A percentile compares a stretch with the other conserved stretches of the same genome.
Conservation (phyloP, 305 asterid genomes). For the Fraxinus nigra region DNA sequence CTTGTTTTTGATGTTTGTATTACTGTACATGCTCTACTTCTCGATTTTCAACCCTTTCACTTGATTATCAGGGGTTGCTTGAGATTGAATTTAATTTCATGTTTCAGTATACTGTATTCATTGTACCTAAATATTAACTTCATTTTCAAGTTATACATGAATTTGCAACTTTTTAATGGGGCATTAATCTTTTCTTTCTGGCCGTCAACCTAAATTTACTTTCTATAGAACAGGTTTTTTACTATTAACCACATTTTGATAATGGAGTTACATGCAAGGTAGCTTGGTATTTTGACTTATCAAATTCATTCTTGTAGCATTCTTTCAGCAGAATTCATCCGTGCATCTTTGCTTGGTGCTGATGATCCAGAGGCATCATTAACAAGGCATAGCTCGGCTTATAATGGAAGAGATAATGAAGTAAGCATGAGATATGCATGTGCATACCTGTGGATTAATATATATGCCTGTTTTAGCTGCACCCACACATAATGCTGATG, state of each 20-base stretch:
- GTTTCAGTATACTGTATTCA: not conserved
- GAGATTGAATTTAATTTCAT: not conserved
- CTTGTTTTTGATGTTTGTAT: not conserved
- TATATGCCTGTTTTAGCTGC: not conserved
- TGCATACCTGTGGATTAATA: not conserved
- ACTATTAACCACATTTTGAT: conserved; percentile 13
- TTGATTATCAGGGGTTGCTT: conserved; percentile 17
- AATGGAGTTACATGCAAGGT: conserved; percentile 22
- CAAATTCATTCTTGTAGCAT: conserved; percentile 94
- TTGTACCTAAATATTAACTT: conserved; percentile 5
- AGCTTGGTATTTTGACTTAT: conserved; percentile 64
- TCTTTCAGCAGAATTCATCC: conserved; percentile 99
- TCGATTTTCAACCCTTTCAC: not conserved
- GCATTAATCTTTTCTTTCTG: conserved; percentile 14
- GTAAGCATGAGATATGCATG: conserved; percentile 41
- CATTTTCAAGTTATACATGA: not conserved
- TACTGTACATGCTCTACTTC: not conserved
- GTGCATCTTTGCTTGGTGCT: conserved; percentile 66
- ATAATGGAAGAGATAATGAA: conserved; percentile 60
- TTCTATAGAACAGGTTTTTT: not conserved
- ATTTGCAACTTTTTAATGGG: not conserved
- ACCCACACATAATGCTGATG: not conserved
- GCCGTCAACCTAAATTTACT: not conserved
- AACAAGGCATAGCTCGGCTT: conserved; percentile 32
- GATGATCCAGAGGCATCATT: conserved; percentile 54